Evolutionary conservation across 2,329 filamentous ascomycete species (phyloP).

Genomic region (Colletotrichum graminicola): DNA sequence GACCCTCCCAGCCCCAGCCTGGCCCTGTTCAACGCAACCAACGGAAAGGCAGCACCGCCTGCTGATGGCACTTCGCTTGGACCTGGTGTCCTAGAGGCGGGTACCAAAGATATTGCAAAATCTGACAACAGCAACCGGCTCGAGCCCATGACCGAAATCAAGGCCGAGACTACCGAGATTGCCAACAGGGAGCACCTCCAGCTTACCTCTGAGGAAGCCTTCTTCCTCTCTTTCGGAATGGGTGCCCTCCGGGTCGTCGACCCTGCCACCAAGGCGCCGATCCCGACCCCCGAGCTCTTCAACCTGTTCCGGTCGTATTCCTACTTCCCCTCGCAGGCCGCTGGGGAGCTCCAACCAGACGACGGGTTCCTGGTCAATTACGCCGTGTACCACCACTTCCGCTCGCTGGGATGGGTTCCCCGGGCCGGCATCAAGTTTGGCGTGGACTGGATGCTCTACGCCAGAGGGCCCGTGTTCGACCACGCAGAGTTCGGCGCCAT

Average conservation of each 20-base stretch:
- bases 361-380: slow-evolving; percentile 90
- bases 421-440: slow-evolving; percentile 94
- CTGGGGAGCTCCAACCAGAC: slow-evolving; percentile 72
- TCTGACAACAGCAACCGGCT: background rate
- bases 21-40: slow-evolving; percentile 44
- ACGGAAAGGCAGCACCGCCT: slow-evolving; percentile 41
- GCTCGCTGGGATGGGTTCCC: slow-evolving; percentile 94
- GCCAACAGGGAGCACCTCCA: slow-evolving; percentile 86
- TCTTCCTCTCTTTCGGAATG: slow-evolving; percentile 87
- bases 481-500: slow-evolving; percentile 94
- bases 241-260: slow-evolving; percentile 77
- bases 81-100: slow-evolving; percentile 21
- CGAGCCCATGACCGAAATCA: background rate
- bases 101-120: background rate
- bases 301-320: slow-evolving; percentile 76
- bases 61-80: slow-evolving; percentile 23
- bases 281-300: slow-evolving; percentile 71
- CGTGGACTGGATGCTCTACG: slow-evolving; percentile 94
- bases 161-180: slow-evolving; percentile 46
- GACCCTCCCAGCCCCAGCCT: slow-evolving; percentile 65
- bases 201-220: slow-evolving; percentile 88
- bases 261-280: slow-evolving; percentile 55
- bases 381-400: slow-evolving; percentile 94
- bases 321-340: slow-evolving; percentile 71
- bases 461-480: slow-evolving; percentile 91